Evolutionary conservation across 352 stramenopile species (phyloP).

Genomic region (Phytophthora cajani): DNA sequence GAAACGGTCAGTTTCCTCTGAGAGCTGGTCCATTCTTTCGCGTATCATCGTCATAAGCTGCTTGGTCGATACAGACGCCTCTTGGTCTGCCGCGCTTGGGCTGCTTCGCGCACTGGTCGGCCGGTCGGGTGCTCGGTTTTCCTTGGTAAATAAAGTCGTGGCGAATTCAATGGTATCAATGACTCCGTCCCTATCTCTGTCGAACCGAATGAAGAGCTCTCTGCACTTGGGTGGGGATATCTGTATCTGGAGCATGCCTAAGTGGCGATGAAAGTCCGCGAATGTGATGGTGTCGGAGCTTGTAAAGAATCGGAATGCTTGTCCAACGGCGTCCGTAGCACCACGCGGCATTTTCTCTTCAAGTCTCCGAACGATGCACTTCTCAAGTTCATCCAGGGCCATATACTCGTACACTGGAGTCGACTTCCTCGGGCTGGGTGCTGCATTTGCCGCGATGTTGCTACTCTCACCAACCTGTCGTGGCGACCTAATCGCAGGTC

Average conservation of each 20-base stretch:
- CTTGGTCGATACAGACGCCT: conserved; percentile 53
- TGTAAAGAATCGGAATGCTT: conserved; percentile 76
- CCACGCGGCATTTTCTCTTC: conserved; percentile 57
- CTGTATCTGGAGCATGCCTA: conserved; percentile 66
- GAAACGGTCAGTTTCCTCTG: conserved; percentile 75
- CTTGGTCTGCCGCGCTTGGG: conserved; percentile 33
- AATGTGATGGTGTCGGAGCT: conserved; percentile 70
- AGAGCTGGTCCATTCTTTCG: conserved; percentile 70
- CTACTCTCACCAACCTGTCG: not conserved
- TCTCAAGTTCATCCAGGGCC: conserved; percentile 58
- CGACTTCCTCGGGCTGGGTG: conserved; percentile 27
- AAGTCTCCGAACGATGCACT: conserved; percentile 64
- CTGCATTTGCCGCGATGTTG: conserved; percentile 2
- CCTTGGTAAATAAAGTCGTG: conserved; percentile 56
- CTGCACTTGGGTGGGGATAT: conserved; percentile 59
- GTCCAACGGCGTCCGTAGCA: conserved; percentile 58
- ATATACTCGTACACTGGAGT: conserved; percentile 58
- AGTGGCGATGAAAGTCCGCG: conserved; percentile 60
- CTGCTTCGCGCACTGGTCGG: conserved; percentile 28
- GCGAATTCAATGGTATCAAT: conserved; percentile 80
- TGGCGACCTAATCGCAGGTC: not conserved
- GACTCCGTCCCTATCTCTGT: conserved; percentile 60
- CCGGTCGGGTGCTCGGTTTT: conserved; percentile 30
- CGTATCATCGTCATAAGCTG: conserved; percentile 64
- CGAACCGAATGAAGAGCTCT: conserved; percentile 71